Evolutionary conservation across 768 basidiomycete species (phyloP), one percentile per base, ranked within the genome.

Genomic region (Polyporus arcularius): DNA sequence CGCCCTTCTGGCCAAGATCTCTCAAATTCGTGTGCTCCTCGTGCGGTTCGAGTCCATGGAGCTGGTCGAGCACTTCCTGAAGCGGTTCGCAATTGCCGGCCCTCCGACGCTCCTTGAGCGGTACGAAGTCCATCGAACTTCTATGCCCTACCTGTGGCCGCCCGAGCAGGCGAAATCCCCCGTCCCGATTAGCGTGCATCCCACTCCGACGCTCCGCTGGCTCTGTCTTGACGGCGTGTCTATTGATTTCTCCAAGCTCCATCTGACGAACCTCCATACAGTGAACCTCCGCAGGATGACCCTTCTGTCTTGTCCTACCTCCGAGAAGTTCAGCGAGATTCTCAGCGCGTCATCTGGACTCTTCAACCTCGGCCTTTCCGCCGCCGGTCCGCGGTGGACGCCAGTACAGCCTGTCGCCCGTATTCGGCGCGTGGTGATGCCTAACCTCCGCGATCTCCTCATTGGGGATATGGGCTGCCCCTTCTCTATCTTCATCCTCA

Each of bases 261-360:
- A 71, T 53, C 31, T 87, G 9, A 65, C 70, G 35, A 83, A 88
- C 64, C 81, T 92, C n/a, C 79, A 79, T 21, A 81, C 80, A 9
- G 76, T 92, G 56, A 88, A 90, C 64, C 73, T 92, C 54, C 82
- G 88, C 41, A 81, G 84, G 30, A 78, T 90, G 56, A 78, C 86
- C 16, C 71, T 84, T 18, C 73, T 82, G 4, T 73, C 79, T 15
- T 79, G 78, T 30, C 88, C 87, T 4, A 74, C 74, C 40, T 71
- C 85, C 15, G 41, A 60, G 9, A 78, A 78, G 26, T 88, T 89
- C 71, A 80, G 82, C 40, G 72, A 79, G 53, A 52, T 67, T 40
- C 62, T 62, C 41, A 7, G n/a, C 31, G 45, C 18, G 32, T 58
- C 49, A 11, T 82, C 84, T 14, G 72, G 71, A 7, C 70, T 92